A percentile compares a stretch with the other conserved stretches of the same genome.
phyloP scores from a whole-genome alignment of 164 flowering plant genomes.

The Dillenia suffruticosa region DNA sequence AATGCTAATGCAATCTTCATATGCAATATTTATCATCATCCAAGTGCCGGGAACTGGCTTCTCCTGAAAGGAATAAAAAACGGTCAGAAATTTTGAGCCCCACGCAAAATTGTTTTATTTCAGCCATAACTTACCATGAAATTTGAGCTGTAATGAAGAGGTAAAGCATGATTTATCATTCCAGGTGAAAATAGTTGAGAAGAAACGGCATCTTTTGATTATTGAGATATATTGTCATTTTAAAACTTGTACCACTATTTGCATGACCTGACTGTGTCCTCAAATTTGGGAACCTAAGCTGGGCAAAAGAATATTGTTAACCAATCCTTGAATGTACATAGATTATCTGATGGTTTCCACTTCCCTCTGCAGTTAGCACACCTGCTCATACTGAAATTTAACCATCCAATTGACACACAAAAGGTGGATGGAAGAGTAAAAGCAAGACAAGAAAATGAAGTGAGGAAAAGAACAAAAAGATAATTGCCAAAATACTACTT shows the following conservation, averaged over 20 bases:
- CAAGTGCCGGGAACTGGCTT: slow-evolving; percentile 11
- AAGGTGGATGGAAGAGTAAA: neutral
- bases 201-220: no score
- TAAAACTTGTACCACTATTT: neutral
- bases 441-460: neutral
- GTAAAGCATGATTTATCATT: no score
- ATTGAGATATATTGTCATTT: slow-evolving; percentile 1
- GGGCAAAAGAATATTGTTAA: slow-evolving; percentile 19
- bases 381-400: slow-evolving; percentile 41
- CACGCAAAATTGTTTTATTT: no score
- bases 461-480: no score
- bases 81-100: neutral
- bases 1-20: slow-evolving; percentile 50
- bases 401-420: slow-evolving; percentile 38
- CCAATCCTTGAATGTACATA: slow-evolving; percentile 34
- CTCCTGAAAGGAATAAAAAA: slow-evolving; percentile 30
- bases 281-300: slow-evolving; percentile 11
- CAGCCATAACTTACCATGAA: neutral
- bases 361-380: slow-evolving; percentile 35
- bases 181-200: no score
- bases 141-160: neutral
- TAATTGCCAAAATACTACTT: no score
- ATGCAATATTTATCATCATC: slow-evolving; percentile 14
- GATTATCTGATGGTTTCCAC: slow-evolving; percentile 26
- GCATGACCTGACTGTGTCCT: slow-evolving; percentile 1